Evolutionary conservation across 2,329 filamentous ascomycete species (phyloP).

Genomic region (Davidsoniella eucalypti): DNA sequence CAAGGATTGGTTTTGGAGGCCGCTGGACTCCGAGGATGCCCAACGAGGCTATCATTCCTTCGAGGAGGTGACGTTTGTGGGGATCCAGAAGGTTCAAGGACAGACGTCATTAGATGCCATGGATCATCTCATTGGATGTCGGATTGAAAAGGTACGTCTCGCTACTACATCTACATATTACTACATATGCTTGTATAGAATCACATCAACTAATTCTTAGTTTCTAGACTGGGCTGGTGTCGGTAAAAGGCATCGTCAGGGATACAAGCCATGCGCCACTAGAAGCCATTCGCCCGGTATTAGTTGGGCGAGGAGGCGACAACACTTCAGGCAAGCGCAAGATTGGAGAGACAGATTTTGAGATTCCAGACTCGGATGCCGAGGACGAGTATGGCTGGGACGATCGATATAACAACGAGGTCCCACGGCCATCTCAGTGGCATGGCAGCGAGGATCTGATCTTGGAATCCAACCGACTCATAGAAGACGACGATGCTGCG

Average conservation of each 20-base stretch:
- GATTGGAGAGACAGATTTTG: slow-evolving; percentile 25
- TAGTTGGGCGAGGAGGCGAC: no score
- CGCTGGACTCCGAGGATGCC: neutral
- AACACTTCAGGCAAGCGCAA: slow-evolving; percentile 39
- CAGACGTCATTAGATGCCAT: slow-evolving; percentile 25
- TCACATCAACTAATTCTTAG: neutral
- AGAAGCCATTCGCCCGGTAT: no score
- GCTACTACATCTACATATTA: neutral
- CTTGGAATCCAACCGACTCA: slow-evolving; percentile 27
- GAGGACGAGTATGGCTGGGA: slow-evolving; percentile 58
- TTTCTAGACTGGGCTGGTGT: slow-evolving; percentile 4
- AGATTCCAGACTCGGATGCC: slow-evolving; percentile 44
- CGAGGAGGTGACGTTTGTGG: slow-evolving; percentile 17
- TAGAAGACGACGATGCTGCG: slow-evolving; percentile 8
- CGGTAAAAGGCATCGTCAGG: slow-evolving; percentile 15
- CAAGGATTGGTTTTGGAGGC: slow-evolving; percentile 50
- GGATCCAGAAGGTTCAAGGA: slow-evolving; percentile 49
- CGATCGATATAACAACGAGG: slow-evolving; percentile 44
- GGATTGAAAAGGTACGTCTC: slow-evolving; percentile 28
- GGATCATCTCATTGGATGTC: slow-evolving; percentile 32
- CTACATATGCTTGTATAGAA: neutral
- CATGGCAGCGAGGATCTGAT: slow-evolving; percentile 50
- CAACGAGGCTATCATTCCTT: slow-evolving; percentile 1
- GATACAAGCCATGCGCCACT: neutral
- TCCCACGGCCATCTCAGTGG: slow-evolving; percentile 46